These are phyloP conservation scores for Paramecium pentaurelia DNA, from an alignment of 73 alveolate genomes.

Conservation along the genomic window DNA sequence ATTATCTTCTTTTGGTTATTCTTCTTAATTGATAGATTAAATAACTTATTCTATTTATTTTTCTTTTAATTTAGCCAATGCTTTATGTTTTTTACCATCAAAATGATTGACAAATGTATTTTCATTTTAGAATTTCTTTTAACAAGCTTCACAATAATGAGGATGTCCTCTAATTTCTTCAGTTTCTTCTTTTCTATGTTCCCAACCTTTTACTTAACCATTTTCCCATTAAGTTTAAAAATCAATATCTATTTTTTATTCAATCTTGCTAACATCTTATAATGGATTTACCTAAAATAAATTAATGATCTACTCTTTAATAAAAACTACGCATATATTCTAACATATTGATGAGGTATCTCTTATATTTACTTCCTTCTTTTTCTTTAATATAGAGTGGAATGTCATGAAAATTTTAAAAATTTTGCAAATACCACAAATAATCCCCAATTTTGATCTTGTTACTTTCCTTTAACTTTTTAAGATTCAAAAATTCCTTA, in stretches of 20 bases:
- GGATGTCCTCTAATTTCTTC: neutral
- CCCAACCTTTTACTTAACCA: conserved; percentile 30
- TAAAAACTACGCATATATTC: conserved; percentile 69
- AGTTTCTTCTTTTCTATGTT: neutral
- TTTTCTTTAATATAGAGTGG: conserved; percentile 71
- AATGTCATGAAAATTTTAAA: conserved; percentile 74
- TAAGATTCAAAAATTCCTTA: conserved; percentile 59
- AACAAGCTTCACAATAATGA: conserved; percentile 3
- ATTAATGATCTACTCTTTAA: conserved; percentile 71
- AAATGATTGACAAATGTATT: neutral
- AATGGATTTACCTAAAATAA: conserved; percentile 48
- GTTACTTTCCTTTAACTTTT: conserved; percentile 61
- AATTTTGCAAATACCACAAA: conserved; percentile 77
- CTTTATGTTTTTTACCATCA: conserved; percentile 10
- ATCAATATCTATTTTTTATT: conserved; percentile 71
- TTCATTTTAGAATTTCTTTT: conserved; percentile 14
- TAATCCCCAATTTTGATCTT: conserved; percentile 67
- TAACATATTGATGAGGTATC: conserved; percentile 64
- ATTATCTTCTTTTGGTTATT: neutral
- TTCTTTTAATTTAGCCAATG: conserved; percentile 5
- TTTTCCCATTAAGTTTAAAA: conserved; percentile 78
- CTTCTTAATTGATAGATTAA: neutral
- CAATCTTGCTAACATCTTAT: conserved; percentile 60
- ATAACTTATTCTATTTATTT: neutral
- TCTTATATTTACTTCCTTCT: conserved; percentile 58